phyloP scores from a whole-genome alignment of 768 basidiomycete genomes.

The Tubosaeta sp. region DNA sequence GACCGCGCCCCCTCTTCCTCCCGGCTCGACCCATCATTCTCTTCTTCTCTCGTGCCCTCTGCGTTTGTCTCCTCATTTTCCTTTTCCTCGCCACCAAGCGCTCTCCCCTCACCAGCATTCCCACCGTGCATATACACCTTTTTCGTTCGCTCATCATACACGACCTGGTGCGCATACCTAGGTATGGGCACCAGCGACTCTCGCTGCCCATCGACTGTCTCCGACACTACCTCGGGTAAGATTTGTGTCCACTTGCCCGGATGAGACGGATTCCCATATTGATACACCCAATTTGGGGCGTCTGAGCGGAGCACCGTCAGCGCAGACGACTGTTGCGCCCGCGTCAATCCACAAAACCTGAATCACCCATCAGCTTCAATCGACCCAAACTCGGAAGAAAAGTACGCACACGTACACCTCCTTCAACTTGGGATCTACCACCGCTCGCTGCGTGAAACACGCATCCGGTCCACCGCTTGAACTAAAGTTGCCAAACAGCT shows the following conservation, averaged over 20 bases:
- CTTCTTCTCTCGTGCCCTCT: background rate
- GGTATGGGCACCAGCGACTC: conserved; percentile 45
- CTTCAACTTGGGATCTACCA: conserved; percentile 54
- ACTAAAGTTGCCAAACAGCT: conserved; percentile 62
- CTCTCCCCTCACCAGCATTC: conserved; percentile 49
- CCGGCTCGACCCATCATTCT: background rate
- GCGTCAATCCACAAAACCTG: conserved; percentile 63
- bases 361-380: background rate
- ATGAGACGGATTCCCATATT: conserved; percentile 44
- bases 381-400: background rate
- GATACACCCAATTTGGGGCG: conserved; percentile 64
- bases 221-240: conserved; percentile 33
- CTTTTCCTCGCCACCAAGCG: conserved; percentile 18
- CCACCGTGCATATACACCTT: conserved; percentile 73
- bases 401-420: conserved; percentile 70
- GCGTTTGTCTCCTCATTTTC: conserved; percentile 12
- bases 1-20: conserved; percentile 7
- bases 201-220: conserved; percentile 2
- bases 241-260: conserved; percentile 68
- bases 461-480: conserved; percentile 62
- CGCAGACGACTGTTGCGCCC: conserved; percentile 35
- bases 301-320: conserved; percentile 43
- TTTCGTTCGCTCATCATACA: conserved; percentile 57
- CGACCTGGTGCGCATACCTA: conserved; percentile 76
- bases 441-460: conserved; percentile 71